Percentiles rank a stretch among this genome's conserved stretches.
These are phyloP conservation scores for Periconia sp. DNA, from an alignment of 2,329 filamentous ascomycete genomes.

Conservation along the genomic window DNA sequence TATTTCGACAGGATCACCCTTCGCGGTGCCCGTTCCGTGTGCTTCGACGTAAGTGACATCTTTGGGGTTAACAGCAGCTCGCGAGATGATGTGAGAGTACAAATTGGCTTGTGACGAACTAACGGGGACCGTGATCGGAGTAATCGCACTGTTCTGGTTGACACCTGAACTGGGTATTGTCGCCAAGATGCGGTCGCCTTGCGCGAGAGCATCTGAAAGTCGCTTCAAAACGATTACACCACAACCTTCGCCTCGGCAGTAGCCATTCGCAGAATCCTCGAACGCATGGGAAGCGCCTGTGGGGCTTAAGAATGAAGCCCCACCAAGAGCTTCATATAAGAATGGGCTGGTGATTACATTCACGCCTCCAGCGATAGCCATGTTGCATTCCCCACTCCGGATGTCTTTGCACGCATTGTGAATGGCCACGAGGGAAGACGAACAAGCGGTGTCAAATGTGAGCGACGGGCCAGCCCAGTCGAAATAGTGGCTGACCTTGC, in stretches of 20 bases:
- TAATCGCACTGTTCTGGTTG: conserved; percentile 20
- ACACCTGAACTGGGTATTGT: conserved; percentile 30
- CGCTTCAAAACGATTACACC: conserved; percentile 28
- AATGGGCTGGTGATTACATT: conserved; percentile 31
- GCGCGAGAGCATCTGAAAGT: conserved; percentile 13
- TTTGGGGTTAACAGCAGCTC: conserved; percentile 36
- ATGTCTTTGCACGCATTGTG: conserved; percentile 27
- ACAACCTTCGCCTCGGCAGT: conserved; percentile 64
- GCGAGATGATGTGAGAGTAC: conserved; percentile 35
- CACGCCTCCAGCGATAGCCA: conserved; percentile 23
- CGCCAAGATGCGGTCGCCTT: conserved; percentile 30
- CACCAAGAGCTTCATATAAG: conserved; percentile 46
- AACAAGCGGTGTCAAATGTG: conserved; percentile 9
- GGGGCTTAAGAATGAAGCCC: conserved; percentile 23
- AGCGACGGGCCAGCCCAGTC: conserved; percentile 22
- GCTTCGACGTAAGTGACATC: conserved; percentile 26
- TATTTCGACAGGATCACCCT: conserved; percentile 33
- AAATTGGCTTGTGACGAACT: conserved; percentile 48
- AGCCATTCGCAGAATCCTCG: conserved; percentile 63
- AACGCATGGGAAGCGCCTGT: conserved; percentile 33
- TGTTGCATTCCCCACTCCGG: conserved; percentile 15
- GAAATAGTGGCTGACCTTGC: conserved; percentile 47
- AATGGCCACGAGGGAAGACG: conserved; percentile 17
- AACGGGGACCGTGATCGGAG: conserved; percentile 27
- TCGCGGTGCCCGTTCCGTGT: conserved; percentile 57